These are phyloP conservation scores for Saprolegnia diclina DNA, from an alignment of 352 stramenopile species.

Conservation along the genomic window DNA sequence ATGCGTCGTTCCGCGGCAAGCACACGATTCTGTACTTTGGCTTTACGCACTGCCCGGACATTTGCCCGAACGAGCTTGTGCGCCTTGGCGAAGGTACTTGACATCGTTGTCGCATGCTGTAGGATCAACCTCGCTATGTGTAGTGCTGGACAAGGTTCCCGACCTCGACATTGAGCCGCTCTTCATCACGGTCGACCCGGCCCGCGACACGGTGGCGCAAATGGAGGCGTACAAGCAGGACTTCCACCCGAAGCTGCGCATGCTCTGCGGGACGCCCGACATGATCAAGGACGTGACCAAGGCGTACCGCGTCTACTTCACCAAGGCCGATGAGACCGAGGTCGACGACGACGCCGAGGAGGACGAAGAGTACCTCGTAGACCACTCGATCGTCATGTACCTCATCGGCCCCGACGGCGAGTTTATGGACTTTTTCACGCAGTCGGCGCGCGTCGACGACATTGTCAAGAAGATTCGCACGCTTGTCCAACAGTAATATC, in stretches of 20 bases:
- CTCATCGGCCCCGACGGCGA: constrained; percentile 94
- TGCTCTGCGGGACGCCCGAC: constrained; percentile 89
- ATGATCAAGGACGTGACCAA: constrained; percentile 96
- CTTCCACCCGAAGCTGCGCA: constrained; percentile 82
- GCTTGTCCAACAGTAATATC: background rate
- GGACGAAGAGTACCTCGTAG: constrained; percentile 99
- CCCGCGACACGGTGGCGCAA: constrained; percentile 94
- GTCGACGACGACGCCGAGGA: constrained; percentile 74
- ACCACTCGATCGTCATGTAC: constrained; percentile 99
- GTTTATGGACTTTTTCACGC: constrained; percentile 99
- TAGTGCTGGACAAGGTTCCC: constrained; percentile 35
- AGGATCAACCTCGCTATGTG: constrained; percentile 50
- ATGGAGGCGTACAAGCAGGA: constrained; percentile 94
- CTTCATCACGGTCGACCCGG: constrained; percentile 98
- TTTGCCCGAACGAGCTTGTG: constrained; percentile 98
- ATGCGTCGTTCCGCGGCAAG: constrained; percentile 89
- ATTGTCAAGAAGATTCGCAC: constrained; percentile 92
- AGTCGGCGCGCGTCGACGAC: constrained; percentile 92
- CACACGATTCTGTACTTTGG: constrained; percentile 99
- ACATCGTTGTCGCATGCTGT: constrained; percentile 53
- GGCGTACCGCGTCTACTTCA: constrained; percentile 98
- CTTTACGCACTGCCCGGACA: constrained; percentile 99
- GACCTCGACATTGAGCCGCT: constrained; percentile 77
- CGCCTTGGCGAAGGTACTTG: constrained; percentile 94
- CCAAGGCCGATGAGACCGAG: constrained; percentile 92